A percentile compares a stretch with the other conserved stretches of the same genome.
These are phyloP conservation scores for Isatis lusitanica DNA, from an alignment of 441 rosid genomes.

Conservation along the genomic window DNA sequence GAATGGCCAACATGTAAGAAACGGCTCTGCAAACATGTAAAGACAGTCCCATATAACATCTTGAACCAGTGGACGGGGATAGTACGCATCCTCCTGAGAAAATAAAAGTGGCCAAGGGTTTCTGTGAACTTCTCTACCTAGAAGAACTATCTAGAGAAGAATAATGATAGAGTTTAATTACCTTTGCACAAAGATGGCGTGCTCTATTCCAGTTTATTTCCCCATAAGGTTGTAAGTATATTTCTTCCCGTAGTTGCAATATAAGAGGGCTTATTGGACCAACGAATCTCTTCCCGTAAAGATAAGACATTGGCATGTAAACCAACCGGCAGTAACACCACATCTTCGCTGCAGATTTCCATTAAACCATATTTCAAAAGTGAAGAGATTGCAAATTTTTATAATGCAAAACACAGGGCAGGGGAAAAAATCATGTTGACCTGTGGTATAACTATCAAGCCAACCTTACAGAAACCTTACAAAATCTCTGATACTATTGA, in stretches of 20 bases:
- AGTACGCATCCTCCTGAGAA: conserved; percentile 52
- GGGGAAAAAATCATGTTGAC: not conserved
- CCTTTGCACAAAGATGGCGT: conserved; percentile 72
- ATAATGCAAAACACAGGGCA: not conserved
- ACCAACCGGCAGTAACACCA: conserved; percentile 79
- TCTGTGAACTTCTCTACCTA: not conserved
- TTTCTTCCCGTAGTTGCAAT: conserved; percentile 52
- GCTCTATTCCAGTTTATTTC: conserved; percentile 57
- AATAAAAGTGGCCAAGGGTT: not conserved
- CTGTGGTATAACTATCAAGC: too few relatives aligned
- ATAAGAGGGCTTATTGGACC: conserved; percentile 70
- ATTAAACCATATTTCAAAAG: not conserved
- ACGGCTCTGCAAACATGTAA: conserved; percentile 42
- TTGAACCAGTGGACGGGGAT: conserved; percentile 43
- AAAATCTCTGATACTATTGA: too few relatives aligned
- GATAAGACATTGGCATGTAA: conserved; percentile 82
- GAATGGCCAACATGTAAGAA: conserved; percentile 52
- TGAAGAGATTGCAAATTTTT: not conserved
- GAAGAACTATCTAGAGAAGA: not conserved
- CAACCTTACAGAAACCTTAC: too few relatives aligned
- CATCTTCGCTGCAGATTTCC: conserved; percentile 59
- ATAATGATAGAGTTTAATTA: conserved; percentile 13
- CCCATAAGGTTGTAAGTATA: conserved; percentile 51
- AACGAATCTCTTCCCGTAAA: conserved; percentile 73
- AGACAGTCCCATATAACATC: conserved; percentile 42